Base-by-base conservation (phyloP, 805 yeast species). In the Starmerella apis region DNA sequence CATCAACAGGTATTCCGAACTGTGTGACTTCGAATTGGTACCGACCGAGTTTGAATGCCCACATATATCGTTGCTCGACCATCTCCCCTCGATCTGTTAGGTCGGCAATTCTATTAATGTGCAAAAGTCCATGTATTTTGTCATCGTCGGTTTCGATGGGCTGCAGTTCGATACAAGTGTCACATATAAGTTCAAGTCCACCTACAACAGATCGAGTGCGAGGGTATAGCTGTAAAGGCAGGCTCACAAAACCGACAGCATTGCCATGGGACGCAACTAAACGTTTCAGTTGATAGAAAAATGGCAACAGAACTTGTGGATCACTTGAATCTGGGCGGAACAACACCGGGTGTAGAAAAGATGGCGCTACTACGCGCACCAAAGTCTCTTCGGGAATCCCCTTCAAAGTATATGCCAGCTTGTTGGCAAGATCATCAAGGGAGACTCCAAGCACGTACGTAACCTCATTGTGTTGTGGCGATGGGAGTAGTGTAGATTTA, bases 1-100 rank as follows among this genome's bases (percentile, higher is more conserved):
- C 94, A 50, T 87, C 96, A 2, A 90, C 95, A 0, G 98, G 97
- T 46, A 92, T 92, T n/a, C 95, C 86, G 95, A 96, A 92, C 60
- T 81, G 86, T 57, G 85, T 90, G 47, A 92, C 81, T 60, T 85
- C 95, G 62, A 90, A 86, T 59, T 76, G 79, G 64, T 79, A 78
- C 55, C 83, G 75, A 13, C 95, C 90, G 56, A 86, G 85, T 61
- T 81, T 80, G 68, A 88, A 90, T 4, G 95, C 86, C 64, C 77
- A 81, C 65, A 88, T 96, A 52, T 83, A 81, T 51, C 72, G 71
- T 50, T 79, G 76, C 1, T 78, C 75, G 56, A 78, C 77, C 95
- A 87, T 88, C 58, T 78, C 71, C 0, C 98, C 97, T 20, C 79
- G 64, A 43, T 81, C 87, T 49, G 86, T 78, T 31, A 86, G 66